Base-by-base conservation (phyloP, 192 early-diverging fungal genomes). In the Gigaspora rosea region DNA sequence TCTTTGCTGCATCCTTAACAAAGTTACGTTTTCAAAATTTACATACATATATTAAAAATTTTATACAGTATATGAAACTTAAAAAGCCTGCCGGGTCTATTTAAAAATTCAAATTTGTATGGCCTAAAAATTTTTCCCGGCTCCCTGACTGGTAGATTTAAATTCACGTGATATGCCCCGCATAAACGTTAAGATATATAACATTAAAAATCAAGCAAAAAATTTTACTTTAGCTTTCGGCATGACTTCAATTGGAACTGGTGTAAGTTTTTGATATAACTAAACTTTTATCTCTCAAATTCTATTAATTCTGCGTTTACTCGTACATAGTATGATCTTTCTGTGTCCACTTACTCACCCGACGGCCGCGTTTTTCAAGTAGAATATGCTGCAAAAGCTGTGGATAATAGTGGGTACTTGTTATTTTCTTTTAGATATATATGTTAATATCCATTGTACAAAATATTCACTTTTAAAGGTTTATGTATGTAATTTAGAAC, bases 311-410 rank as follows among this genome's bases (percentile, higher is more conserved):
- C 59, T 64, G 41, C 64, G 69, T 66, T 71, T 22, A 36, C 49
- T 69, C 22, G 16, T 70, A 16, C 77, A 73, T 86, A 94, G 92
- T 99, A 99, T 81, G 98, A 99, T 85, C 88, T 98, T 65, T 97
- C 95, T 41, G 92, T 96, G 50, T 96, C 96, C 80, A 99, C 98
- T 46, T 99, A 99, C 83, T 98, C 98, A 48, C 97, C 97, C 47
- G 98, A 99, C 85, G 98, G 98, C 71, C 92, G 97, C 70, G 92
- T 99, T 76, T 99, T 98, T 87, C 98, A 99, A 86, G 94, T 98
- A 51, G 98, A 99, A 87, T 99, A 99, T 81, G 98, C 98, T 48
- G 83, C 88, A 75, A 98, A 98, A 83, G 97, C 98, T 51, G 97
- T 98, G 12, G 97, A 99, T 78, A 98, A 98, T 89, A 95, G 95